These are phyloP conservation scores for Gaeumannomyces tritici DNA, from an alignment of 2,329 filamentous ascomycete species.

Conservation along the genomic window DNA sequence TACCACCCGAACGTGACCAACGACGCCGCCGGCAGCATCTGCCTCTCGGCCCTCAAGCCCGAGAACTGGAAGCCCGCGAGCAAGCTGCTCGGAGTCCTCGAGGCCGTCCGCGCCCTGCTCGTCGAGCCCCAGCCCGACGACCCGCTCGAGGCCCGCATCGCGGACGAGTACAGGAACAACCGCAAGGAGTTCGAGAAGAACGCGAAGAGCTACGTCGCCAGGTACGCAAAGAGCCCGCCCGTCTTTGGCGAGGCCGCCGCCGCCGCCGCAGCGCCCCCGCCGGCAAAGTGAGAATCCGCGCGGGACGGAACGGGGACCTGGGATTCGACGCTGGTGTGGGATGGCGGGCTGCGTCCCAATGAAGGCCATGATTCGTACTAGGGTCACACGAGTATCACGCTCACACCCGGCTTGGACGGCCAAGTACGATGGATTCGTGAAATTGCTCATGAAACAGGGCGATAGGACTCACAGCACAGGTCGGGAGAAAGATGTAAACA, in stretches of 20 bases:
- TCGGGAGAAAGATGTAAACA: too few species aligned
- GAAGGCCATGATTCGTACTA: too few species aligned
- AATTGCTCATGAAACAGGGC: too few species aligned
- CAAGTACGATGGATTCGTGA: too few species aligned
- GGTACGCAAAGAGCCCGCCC: constrained; percentile 50
- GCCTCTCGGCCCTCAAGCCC: constrained; percentile 69
- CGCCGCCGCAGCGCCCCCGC: constrained; percentile 16
- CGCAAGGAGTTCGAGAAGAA: constrained; percentile 62
- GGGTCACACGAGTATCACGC: too few species aligned
- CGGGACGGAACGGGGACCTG: too few species aligned
- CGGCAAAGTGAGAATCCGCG: background rate
- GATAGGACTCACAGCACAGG: too few species aligned
- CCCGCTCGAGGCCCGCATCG: constrained; percentile 77
- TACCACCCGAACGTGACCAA: constrained; percentile 95
- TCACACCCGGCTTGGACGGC: too few species aligned
- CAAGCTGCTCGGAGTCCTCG: constrained; percentile 65
- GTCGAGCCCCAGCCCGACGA: constrained; percentile 80
- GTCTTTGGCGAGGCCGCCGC: constrained; percentile 16
- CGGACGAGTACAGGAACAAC: constrained; percentile 70
- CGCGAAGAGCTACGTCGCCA: constrained; percentile 62
- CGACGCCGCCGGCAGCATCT: constrained; percentile 77
- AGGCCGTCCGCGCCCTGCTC: constrained; percentile 65
- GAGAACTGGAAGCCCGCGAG: constrained; percentile 90
- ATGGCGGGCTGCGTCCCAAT: too few species aligned
- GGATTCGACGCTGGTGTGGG: too few species aligned